Percentiles rank a stretch among this genome's conserved stretches.
Evolutionary conservation across 345 rosid species (phyloP).

Genomic region (Gossypium anomalum): DNA sequence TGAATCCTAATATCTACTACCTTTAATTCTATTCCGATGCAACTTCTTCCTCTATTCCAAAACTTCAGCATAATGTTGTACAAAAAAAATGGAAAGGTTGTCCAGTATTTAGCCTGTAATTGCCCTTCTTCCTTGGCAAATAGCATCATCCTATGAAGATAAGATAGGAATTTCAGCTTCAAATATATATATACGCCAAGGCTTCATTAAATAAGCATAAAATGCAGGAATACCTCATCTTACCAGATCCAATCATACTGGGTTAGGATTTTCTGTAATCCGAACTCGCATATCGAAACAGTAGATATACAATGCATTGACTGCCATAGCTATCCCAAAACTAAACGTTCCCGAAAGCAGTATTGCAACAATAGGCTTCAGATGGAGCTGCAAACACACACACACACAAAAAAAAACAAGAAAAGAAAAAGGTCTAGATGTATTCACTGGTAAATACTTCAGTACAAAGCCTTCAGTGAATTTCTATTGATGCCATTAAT

Average conservation of each 20-base stretch:
- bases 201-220: not conserved
- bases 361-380: conserved; percentile 56
- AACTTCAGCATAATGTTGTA: too few relatives aligned
- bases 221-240: not conserved
- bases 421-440: not conserved
- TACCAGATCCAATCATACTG: conserved; percentile 32
- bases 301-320: conserved; percentile 59
- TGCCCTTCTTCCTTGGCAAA: not conserved
- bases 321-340: conserved; percentile 67
- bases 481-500: not conserved
- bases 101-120: not conserved
- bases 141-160: not conserved
- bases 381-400: conserved; percentile 50
- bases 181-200: not conserved
- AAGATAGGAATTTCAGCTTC: not conserved
- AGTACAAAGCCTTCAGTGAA: not conserved
- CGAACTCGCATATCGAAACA: conserved; percentile 40
- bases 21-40: too few relatives aligned
- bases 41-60: not conserved
- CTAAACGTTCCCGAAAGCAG: conserved; percentile 63
- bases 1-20: too few relatives aligned
- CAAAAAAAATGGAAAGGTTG: not conserved
- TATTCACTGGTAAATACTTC: not conserved
- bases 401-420: too few relatives aligned
- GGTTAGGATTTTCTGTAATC: conserved; percentile 35